A percentile compares a stretch with the other conserved stretches of the same genome.
These are phyloP conservation scores for Thalassiosira allenii DNA, from an alignment of 352 stramenopile species.

Conservation along the genomic window DNA sequence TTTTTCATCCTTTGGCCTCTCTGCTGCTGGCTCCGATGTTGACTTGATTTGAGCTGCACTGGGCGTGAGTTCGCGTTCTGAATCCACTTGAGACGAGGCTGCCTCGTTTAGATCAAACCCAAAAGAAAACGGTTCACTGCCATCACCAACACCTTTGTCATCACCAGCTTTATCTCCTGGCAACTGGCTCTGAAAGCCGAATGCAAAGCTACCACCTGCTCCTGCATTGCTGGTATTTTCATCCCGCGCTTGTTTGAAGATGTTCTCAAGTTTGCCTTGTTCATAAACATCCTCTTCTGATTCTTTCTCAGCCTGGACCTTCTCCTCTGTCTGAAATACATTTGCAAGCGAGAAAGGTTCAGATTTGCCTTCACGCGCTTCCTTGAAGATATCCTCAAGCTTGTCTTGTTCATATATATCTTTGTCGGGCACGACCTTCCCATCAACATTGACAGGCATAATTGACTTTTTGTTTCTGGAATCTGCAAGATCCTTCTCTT, in stretches of 20 bases:
- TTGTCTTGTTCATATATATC: slow-evolving; percentile 78
- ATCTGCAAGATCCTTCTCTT: slow-evolving; percentile 18
- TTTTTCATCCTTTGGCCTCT: background rate
- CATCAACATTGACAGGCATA: background rate
- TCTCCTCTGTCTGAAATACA: slow-evolving; percentile 24
- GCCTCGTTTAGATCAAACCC: slow-evolving; percentile 53
- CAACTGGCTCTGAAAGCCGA: slow-evolving; percentile 38
- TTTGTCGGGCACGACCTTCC: slow-evolving; percentile 14
- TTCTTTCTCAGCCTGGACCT: slow-evolving; percentile 15
- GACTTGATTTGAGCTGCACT: slow-evolving; percentile 5
- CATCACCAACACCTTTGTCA: too few species aligned
- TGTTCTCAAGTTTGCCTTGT: slow-evolving; percentile 77
- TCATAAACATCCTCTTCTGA: slow-evolving; percentile 63
- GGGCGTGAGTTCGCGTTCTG: background rate
- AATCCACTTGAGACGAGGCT: background rate
- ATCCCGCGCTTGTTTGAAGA: slow-evolving; percentile 75
- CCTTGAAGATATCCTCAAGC: slow-evolving; percentile 77
- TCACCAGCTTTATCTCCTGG: background rate
- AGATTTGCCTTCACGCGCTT: slow-evolving; percentile 54
- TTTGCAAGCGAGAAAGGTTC: slow-evolving; percentile 13
- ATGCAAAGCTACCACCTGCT: slow-evolving; percentile 11
- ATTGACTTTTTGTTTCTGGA: slow-evolving; percentile 1
- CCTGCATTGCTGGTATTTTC: slow-evolving; percentile 10
- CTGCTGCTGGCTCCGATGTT: background rate
- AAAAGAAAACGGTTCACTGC: slow-evolving; percentile 71